These are phyloP conservation scores for Luzula sylvatica DNA, from an alignment of 176 grass and related monocot species.

Conservation along the genomic window DNA sequence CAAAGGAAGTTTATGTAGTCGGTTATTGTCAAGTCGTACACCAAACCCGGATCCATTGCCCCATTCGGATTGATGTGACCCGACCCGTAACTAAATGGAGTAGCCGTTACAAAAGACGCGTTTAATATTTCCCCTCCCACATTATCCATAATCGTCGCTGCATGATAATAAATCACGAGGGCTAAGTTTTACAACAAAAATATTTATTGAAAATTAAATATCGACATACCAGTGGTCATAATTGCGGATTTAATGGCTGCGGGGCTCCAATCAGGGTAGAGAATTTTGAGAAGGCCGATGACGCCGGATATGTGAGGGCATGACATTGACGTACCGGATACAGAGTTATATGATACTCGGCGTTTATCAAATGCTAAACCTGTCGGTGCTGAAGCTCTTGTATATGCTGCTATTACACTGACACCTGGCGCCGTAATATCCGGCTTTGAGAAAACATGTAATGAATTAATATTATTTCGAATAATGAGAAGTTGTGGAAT, in stretches of 20 bases:
- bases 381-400: conserved; percentile 11
- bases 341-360: conserved; percentile 30
- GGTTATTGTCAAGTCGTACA: conserved; percentile 35
- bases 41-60: conserved; percentile 58
- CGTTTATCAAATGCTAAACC: conserved; percentile 20
- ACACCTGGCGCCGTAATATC: conserved; percentile 56
- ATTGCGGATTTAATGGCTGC: conserved; percentile 57
- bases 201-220: not conserved
- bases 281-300: conserved; percentile 41
- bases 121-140: conserved; percentile 15
- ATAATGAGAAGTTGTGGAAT: not conserved
- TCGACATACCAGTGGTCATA: conserved; percentile 49
- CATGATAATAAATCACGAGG: not conserved
- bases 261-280: conserved; percentile 62
- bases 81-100: conserved; percentile 53
- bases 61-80: conserved; percentile 42
- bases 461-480: not conserved
- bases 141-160: conserved; percentile 40
- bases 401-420: conserved; percentile 44
- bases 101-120: conserved; percentile 24
- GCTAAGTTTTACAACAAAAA: not conserved
- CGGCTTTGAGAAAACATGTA: conserved; percentile 21
- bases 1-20: conserved; percentile 79
- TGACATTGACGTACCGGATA: conserved; percentile 75
- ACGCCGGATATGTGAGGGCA: conserved; percentile 60